Evolutionary conservation across 2,329 filamentous ascomycete species (phyloP).

Genomic region (Exophiala viscosa): DNA sequence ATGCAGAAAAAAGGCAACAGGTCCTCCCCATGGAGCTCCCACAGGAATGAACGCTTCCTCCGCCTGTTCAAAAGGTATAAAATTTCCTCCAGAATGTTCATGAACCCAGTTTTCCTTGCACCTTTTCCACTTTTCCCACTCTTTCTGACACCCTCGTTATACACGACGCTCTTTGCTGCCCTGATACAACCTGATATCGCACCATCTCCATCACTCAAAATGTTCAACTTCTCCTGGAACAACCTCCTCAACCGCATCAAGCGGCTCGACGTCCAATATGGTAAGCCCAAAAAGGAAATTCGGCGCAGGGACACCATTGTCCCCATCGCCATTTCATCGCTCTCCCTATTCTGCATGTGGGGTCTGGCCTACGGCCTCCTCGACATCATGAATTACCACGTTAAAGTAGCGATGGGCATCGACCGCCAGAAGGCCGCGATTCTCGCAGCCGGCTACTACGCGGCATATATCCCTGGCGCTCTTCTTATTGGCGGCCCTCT

Average conservation of each 20-base stretch:
- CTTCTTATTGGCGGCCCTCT: constrained; percentile 25
- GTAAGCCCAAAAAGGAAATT: constrained; percentile 8
- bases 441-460: constrained; percentile 27
- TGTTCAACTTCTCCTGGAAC: constrained; percentile 61
- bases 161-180: too few species aligned
- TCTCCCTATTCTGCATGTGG: constrained; percentile 51
- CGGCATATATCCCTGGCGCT: constrained; percentile 24
- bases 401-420: constrained; percentile 27
- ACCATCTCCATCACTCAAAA: neutral
- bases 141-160: too few species aligned
- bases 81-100: too few species aligned
- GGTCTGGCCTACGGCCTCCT: constrained; percentile 50
- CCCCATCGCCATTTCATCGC: constrained; percentile 20
- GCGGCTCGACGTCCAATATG: constrained; percentile 23
- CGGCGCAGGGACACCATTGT: constrained; percentile 14
- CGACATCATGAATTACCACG: constrained; percentile 44
- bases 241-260: constrained; percentile 45
- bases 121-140: too few species aligned
- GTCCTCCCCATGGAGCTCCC: too few species aligned
- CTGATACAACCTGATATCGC: neutral
- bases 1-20: too few species aligned
- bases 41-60: too few species aligned
- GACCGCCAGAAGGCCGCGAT: constrained; percentile 23
- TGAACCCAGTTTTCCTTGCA: too few species aligned
- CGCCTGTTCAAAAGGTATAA: too few species aligned